Base-by-base conservation (phyloP, 768 basidiomycete species). In the Russula vinacea region DNA sequence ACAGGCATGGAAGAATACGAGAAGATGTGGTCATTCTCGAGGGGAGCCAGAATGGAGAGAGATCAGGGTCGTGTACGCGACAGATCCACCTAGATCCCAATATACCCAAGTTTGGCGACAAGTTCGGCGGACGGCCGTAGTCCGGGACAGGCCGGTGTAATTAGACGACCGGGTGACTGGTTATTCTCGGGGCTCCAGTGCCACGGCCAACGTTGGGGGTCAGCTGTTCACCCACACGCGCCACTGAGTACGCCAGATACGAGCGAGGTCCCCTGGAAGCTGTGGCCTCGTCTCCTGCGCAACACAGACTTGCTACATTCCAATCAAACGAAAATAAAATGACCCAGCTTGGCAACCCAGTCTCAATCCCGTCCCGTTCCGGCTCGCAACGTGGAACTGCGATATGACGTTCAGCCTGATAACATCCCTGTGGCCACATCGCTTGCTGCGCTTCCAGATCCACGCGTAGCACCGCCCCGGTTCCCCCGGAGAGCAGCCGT, bases 361-460 rank as follows among this genome's bases (percentile, higher is more conserved):
- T 42, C 40, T 5, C 5, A 19, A 6, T 19, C 17, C 40, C 40
- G 17, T 17, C 17, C 40, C 51, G 33, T 13, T 68, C 39, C 65
- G 68, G 13, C 5, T 83, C 50, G 76, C 76, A 13, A 78, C 81
- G 0, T 84, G 79, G 71, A 85, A 85, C 71, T 85, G 40, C 81
- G 84, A 19, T 84, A 77, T 67, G 83, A 85, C 72, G 78, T 77
- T 19, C 73, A 75, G 68, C 81, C 82, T n/a, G 76, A 84, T 72
- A 76, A 72, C 56, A 79, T 82, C 42, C 76, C 80, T 13, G 79
- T 84, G n/a, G 73, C 76, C 62, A 72, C 81, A 65, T 77, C 81
- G 2, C 70, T 84, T 19, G 73, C 75, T 2, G 61, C 71, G 3
- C 76, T 84, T 14, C 73, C 74, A 5, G 78, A 83, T 68, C 80